Percentiles rank a stretch among this genome's conserved stretches.
phyloP scores from a whole-genome alignment of 1,284 basidiomycete species.

The Mrakiaceae sp. region DNA sequence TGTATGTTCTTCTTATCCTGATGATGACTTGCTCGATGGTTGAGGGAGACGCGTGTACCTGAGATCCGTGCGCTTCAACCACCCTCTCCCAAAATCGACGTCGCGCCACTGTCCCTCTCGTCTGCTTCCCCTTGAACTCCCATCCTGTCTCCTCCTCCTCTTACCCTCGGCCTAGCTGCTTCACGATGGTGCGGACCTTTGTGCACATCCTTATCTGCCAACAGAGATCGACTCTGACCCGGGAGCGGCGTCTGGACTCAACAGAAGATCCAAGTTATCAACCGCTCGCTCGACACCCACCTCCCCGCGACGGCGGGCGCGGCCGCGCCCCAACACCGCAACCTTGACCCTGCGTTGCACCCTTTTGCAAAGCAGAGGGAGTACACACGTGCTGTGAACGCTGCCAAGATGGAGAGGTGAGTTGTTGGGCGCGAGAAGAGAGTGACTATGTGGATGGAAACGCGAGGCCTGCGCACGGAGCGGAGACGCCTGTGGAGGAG shows the following conservation, averaged over 20 bases:
- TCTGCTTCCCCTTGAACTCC: too few species aligned
- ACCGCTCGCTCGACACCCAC: slow-evolving; percentile 36
- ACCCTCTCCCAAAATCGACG: too few species aligned
- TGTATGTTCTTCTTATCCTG: too few species aligned
- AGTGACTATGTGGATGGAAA: neutral
- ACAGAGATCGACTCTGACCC: too few species aligned
- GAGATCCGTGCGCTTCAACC: too few species aligned
- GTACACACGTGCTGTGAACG: slow-evolving; percentile 86
- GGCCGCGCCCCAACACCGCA: slow-evolving; percentile 63
- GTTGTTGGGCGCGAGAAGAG: neutral
- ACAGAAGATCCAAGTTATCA: slow-evolving; percentile 38
- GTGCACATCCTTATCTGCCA: too few species aligned
- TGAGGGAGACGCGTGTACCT: too few species aligned
- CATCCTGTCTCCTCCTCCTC: too few species aligned
- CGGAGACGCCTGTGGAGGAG: neutral
- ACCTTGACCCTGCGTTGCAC: slow-evolving; percentile 86
- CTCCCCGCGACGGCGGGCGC: slow-evolving; percentile 33
- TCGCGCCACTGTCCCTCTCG: too few species aligned
- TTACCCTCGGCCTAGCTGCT: too few species aligned
- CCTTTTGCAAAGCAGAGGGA: slow-evolving; percentile 88
- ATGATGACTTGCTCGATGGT: too few species aligned
- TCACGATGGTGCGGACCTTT: too few species aligned
- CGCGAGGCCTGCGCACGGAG: neutral
- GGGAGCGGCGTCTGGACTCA: neutral
- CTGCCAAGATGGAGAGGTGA: slow-evolving; percentile 75